Base-by-base conservation (phyloP, 2,329 filamentous ascomycete species). In the Ophiostoma sp. region DNA sequence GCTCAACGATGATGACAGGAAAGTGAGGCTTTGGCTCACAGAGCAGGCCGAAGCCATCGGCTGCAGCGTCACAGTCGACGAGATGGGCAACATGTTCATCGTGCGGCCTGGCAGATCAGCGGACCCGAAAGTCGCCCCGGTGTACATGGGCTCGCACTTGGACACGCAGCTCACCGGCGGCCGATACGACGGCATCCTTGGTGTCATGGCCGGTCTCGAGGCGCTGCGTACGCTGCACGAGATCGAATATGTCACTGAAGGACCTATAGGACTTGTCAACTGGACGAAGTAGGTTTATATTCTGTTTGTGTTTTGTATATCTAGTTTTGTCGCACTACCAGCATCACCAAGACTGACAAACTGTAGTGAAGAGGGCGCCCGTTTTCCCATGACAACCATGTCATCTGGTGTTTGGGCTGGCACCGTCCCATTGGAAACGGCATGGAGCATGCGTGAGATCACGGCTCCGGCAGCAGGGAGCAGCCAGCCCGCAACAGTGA, bases 1-100 rank as follows among this genome's bases (percentile, higher is more conserved):
- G 3, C 82, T 94, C 38, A 87, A 87, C 5, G 86, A 93, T 73
- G 81, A 86, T 7, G 91, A 94, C 75, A 91, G 88, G 74, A 77
- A 84, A 72, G 90, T 84, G 16, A 85, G 91, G 52, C 85, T 90
- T 75, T 94, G 91, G 91, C 92, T 94, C 71, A 82, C 87, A 0
- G 76, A 86, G n/a, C 87, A 86, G 0, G 86, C 85, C 2, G 78
- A 85, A 73, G 79, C 79, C 0, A 77, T 93, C 0, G 89, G 87
- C 5, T 94, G 91, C 76, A 81, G 82, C 3, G 82, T 90, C 7
- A 87, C 83, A 0, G 77, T 92, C 1, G 91, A 95, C 75, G 81
- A 85, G 40, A 93, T 94, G 85, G 91, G 91, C 27, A 95, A 94
- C 72, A 90, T 89, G 70, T 95, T 94, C 75, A 89, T 90, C 0